phyloP scores from a whole-genome alignment of 441 rosid genomes.

The Gossypium trilobum region DNA sequence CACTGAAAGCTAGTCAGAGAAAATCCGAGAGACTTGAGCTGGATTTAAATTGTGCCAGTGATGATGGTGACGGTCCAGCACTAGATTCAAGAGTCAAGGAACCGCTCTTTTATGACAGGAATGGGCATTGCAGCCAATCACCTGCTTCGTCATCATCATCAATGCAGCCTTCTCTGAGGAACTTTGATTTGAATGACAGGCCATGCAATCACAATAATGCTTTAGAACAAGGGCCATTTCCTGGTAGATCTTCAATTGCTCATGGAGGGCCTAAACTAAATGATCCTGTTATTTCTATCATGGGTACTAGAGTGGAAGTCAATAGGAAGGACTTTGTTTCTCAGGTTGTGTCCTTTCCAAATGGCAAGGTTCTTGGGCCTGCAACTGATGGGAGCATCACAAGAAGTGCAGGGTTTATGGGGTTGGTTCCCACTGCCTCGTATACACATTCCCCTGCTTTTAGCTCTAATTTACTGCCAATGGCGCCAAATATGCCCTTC shows the following conservation, averaged over 20 bases:
- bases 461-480: conserved; percentile 45
- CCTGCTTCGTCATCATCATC: conserved; percentile 71
- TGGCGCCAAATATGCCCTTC: conserved; percentile 46
- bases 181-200: conserved; percentile 83
- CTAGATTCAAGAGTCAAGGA: conserved; percentile 46
- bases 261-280: conserved; percentile 41
- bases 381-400: conserved; percentile 37
- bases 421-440: conserved; percentile 45
- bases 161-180: conserved; percentile 57
- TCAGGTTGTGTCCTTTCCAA: conserved; percentile 38
- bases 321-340: conserved; percentile 40
- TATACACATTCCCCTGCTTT: conserved; percentile 55
- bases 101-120: conserved; percentile 37
- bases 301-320: conserved; percentile 69
- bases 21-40: conserved; percentile 60
- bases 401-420: conserved; percentile 49
- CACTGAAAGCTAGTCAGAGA: conserved; percentile 46
- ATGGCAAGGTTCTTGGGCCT: conserved; percentile 53
- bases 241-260: conserved; percentile 24
- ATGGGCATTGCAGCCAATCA: conserved; percentile 57
- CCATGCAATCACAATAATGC: conserved; percentile 48
- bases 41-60: conserved; percentile 70
- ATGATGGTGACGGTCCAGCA: conserved; percentile 52
- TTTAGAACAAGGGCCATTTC: conserved; percentile 39
- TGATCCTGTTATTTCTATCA: conserved; percentile 60